phyloP scores from a whole-genome alignment of 2,329 filamentous ascomycete species.

The Exophiala phaeomuriformis region DNA sequence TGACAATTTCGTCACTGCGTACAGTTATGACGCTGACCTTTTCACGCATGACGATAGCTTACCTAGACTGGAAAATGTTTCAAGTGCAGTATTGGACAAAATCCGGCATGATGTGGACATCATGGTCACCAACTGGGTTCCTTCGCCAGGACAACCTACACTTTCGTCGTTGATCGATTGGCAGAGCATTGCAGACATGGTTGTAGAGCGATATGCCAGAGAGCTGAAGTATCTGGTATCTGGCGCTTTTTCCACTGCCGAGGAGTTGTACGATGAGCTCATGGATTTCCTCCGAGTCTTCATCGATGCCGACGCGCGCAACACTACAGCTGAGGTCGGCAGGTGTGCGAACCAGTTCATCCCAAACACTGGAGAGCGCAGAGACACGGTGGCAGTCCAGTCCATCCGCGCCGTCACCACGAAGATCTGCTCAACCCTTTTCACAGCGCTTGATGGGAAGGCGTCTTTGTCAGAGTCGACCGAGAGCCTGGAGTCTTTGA shows the following conservation, averaged over 20 bases:
- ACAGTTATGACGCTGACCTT: constrained; percentile 38
- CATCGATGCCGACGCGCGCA: constrained; percentile 31
- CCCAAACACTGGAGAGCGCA: constrained; percentile 16
- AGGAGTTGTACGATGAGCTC: constrained; percentile 29
- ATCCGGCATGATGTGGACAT: constrained; percentile 41
- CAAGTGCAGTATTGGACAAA: constrained; percentile 31
- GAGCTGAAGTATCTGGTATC: constrained; percentile 42
- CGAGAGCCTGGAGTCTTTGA: constrained; percentile 35
- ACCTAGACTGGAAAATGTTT: constrained; percentile 36
- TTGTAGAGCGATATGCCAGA: constrained; percentile 55
- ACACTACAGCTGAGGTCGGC: constrained; percentile 28
- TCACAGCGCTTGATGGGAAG: constrained; percentile 25
- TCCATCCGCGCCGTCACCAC: constrained; percentile 31
- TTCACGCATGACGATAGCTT: constrained; percentile 35
- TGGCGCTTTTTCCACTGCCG: constrained; percentile 23
- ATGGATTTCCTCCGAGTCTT: constrained; percentile 31
- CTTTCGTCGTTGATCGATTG: constrained; percentile 45
- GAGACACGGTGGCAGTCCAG: constrained; percentile 25
- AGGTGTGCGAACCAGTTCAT: constrained; percentile 35
- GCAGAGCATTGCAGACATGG: constrained; percentile 60
- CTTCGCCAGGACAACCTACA: background rate
- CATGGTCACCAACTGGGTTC: constrained; percentile 35
- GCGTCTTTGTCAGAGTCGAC: background rate
- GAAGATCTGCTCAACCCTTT: constrained; percentile 32
- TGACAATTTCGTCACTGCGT: constrained; percentile 44